Evolutionary conservation across 148 eudicot genomes (phyloP).

Genomic region (Simmondsia chinensis): DNA sequence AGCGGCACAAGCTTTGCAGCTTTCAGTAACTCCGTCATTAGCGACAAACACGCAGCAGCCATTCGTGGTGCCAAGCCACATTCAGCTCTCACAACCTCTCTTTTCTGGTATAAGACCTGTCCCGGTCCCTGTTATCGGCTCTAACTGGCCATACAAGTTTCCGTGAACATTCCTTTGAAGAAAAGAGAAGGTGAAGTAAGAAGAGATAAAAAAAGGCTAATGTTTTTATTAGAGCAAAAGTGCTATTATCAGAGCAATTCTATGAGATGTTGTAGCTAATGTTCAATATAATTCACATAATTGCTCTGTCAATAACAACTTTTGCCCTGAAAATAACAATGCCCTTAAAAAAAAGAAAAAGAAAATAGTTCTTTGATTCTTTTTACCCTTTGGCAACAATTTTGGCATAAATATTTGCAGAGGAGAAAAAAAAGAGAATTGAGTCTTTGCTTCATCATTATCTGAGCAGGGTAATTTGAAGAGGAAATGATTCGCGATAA

Average conservation of each 20-base stretch:
- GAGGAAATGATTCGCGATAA: no score
- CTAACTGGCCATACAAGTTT: slow-evolving; percentile 36
- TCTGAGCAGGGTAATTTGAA: no score
- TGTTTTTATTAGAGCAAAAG: no score
- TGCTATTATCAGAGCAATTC: no score
- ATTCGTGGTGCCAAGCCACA: slow-evolving; percentile 33
- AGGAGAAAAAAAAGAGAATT: slow-evolving; percentile 7
- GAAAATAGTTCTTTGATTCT: background rate
- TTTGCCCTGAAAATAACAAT: no score
- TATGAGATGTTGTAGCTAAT: no score
- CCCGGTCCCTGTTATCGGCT: slow-evolving; percentile 29
- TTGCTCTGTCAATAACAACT: no score
- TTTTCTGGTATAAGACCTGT: slow-evolving; percentile 31
- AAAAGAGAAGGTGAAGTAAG: no score
- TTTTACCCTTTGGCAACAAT: background rate
- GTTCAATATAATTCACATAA: no score
- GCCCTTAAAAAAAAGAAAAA: no score
- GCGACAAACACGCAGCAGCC: slow-evolving; percentile 32
- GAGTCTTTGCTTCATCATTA: no score
- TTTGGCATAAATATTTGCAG: slow-evolving; percentile 4
- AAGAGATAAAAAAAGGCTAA: no score
- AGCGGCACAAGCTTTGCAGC: slow-evolving; percentile 36
- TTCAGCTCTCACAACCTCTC: slow-evolving; percentile 40
- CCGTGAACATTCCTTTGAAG: slow-evolving; percentile 15
- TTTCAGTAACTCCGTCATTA: slow-evolving; percentile 31